A percentile compares a stretch with the other conserved stretches of the same genome.
Conservation (phyloP, 1,139 yeast genomes). For the Magnusiomyces magnusii region DNA sequence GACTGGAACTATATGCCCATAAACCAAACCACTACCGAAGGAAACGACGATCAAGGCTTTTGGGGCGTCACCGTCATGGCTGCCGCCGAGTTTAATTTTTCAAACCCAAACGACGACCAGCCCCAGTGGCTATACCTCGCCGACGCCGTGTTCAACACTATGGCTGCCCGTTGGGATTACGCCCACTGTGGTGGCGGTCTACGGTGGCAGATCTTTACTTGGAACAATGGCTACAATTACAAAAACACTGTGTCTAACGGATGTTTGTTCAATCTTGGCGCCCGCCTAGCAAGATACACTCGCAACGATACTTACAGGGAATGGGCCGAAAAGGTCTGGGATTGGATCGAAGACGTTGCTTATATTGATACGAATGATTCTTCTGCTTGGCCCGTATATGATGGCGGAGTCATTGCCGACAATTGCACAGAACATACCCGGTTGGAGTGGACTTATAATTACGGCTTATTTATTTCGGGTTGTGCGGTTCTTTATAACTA, state of each 20-base stretch:
- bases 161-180: constrained; percentile 83
- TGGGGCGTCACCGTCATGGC: constrained; percentile 84
- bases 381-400: constrained; percentile 46
- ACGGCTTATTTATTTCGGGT: constrained; percentile 74
- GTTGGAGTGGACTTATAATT: constrained; percentile 83
- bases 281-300: constrained; percentile 80
- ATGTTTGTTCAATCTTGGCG: constrained; percentile 79
- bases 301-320: constrained; percentile 60
- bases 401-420: constrained; percentile 59
- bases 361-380: constrained; percentile 41
- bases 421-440: constrained; percentile 56
- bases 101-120: constrained; percentile 46
- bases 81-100: constrained; percentile 74
- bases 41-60: constrained; percentile 89
- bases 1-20: constrained; percentile 65
- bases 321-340: constrained; percentile 73
- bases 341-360: constrained; percentile 69
- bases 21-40: constrained; percentile 70
- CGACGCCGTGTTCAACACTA: constrained; percentile 80
- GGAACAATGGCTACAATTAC: constrained; percentile 92
- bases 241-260: constrained; percentile 90
- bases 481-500: constrained; percentile 73
- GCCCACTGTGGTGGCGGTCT: constrained; percentile 76
- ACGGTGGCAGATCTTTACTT: constrained; percentile 93
- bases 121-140: constrained; percentile 67